These are phyloP conservation scores for Paraconiothyrium brasiliense DNA, from an alignment of 2,329 filamentous ascomycete genomes.

Conservation along the genomic window DNA sequence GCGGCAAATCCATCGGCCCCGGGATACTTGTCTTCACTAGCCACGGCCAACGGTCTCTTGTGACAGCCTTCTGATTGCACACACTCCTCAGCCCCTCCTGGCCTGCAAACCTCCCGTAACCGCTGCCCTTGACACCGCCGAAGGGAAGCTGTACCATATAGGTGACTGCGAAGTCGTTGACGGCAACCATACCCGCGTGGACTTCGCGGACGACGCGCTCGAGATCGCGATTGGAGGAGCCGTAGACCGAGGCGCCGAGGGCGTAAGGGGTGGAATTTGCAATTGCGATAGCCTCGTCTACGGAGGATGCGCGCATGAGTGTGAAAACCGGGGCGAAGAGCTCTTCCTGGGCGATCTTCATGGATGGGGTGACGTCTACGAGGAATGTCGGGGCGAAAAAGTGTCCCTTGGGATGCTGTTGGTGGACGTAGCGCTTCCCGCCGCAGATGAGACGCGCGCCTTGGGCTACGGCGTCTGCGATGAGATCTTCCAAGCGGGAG, in stretches of 20 bases:
- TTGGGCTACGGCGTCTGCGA: constrained; percentile 77
- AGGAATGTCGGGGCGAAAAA: constrained; percentile 94
- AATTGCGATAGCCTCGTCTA: constrained; percentile 74
- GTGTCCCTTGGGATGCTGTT: constrained; percentile 78
- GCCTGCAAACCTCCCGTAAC: constrained; percentile 90
- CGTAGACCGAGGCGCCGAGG: constrained; percentile 90
- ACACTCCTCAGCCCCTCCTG: constrained; percentile 85
- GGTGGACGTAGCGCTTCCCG: constrained; percentile 76
- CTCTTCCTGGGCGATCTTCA: constrained; percentile 89
- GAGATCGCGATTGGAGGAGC: constrained; percentile 67
- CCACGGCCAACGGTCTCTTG: constrained; percentile 73
- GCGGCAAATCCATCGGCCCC: constrained; percentile 80
- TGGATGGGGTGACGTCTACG: constrained; percentile 83
- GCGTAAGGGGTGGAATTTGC: constrained; percentile 88
- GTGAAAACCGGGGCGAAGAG: constrained; percentile 93
- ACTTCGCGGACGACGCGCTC: constrained; percentile 72
- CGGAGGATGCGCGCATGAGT: constrained; percentile 76
- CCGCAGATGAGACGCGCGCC: constrained; percentile 86
- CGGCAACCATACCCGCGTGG: constrained; percentile 86
- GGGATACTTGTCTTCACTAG: constrained; percentile 79
- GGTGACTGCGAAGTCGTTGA: constrained; percentile 94
- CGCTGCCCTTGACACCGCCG: constrained; percentile 87
- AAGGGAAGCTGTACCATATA: constrained; percentile 97
- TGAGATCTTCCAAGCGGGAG: constrained; percentile 75
- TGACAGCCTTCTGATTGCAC: constrained; percentile 89